Conservation (phyloP, 2,329 filamentous ascomycete genomes). For the Myrmaecium sp. region DNA sequence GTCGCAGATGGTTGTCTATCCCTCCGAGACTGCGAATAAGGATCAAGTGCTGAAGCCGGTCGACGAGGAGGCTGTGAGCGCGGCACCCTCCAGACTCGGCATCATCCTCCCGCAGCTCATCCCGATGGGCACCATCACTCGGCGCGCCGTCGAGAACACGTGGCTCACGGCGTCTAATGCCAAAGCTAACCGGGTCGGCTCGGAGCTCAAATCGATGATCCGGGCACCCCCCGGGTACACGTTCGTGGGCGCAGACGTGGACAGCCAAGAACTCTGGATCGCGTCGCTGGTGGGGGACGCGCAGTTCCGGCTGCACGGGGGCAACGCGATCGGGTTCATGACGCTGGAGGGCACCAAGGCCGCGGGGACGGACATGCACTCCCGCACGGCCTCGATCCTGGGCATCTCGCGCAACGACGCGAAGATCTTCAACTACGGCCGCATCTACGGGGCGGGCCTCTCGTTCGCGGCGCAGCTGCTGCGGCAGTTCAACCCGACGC, state of each 20-base stretch:
- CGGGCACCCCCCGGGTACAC: constrained; percentile 76
- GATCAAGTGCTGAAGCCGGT: constrained; percentile 8
- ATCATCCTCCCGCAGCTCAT: constrained; percentile 93
- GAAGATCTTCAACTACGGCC: constrained; percentile 97
- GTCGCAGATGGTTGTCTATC: constrained; percentile 89
- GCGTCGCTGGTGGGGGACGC: constrained; percentile 88
- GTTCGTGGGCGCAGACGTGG: constrained; percentile 94
- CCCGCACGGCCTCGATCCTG: constrained; percentile 76
- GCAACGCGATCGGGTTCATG: constrained; percentile 98
- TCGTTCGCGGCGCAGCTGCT: constrained; percentile 84
- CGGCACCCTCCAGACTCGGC: constrained; percentile 34
- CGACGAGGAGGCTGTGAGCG: constrained; percentile 9
- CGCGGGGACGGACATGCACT: constrained; percentile 85
- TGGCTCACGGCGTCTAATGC: constrained; percentile 98
- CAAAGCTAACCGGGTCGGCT: constrained; percentile 88
- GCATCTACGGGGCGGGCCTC: constrained; percentile 93
- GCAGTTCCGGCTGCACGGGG: constrained; percentile 85
- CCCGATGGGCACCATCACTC: constrained; percentile 94
- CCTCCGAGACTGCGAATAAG: constrained; percentile 35
- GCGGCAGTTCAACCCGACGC: constrained; percentile 75
- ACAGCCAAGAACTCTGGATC: constrained; percentile 96
- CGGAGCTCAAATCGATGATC: constrained; percentile 94
- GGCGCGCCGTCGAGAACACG: constrained; percentile 88
- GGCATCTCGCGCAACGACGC: constrained; percentile 91
- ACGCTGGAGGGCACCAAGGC: constrained; percentile 92